phyloP scores from a whole-genome alignment of 495 filamentous ascomycete species.

The Podospora fimiseda region DNA sequence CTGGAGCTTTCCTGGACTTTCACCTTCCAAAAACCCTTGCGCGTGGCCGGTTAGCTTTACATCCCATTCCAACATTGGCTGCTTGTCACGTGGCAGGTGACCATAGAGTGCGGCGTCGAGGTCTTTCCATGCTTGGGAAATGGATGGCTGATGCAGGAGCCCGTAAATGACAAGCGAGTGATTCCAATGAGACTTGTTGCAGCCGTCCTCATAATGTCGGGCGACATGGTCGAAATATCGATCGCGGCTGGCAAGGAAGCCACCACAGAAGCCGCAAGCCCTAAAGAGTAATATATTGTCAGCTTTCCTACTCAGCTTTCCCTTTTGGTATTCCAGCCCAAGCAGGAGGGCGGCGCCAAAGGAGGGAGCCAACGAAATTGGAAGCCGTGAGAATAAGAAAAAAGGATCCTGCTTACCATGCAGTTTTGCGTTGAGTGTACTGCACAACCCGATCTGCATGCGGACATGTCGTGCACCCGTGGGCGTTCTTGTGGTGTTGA shows the following conservation, averaged over 20 bases:
- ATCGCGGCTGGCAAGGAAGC: conserved; percentile 39
- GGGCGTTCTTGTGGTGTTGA: conserved; percentile 46
- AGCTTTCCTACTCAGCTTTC: conserved; percentile 18
- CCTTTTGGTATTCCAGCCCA: neutral
- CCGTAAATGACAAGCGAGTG: conserved; percentile 47
- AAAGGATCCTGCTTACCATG: conserved; percentile 18
- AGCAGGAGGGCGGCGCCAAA: neutral
- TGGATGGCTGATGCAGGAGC: conserved; percentile 43
- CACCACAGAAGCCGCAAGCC: conserved; percentile 47
- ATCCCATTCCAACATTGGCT: conserved; percentile 44
- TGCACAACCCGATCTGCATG: conserved; percentile 41
- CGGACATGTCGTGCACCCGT: conserved; percentile 44
- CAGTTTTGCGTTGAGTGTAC: conserved; percentile 29
- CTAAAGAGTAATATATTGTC: conserved; percentile 4
- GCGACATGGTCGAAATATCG: conserved; percentile 48
- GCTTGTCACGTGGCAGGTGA: conserved; percentile 33
- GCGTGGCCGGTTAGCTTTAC: conserved; percentile 38
- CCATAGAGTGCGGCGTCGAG: conserved; percentile 34
- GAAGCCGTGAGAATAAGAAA: neutral
- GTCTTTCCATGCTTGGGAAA: conserved; percentile 42
- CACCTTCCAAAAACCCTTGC: conserved; percentile 42
- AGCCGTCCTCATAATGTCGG: conserved; percentile 42
- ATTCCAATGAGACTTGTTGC: conserved; percentile 43
- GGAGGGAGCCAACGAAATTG: neutral
- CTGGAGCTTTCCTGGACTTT: conserved; percentile 43